Conservation (phyloP, 768 basidiomycete genomes). For the Lentinus brumalis region DNA sequence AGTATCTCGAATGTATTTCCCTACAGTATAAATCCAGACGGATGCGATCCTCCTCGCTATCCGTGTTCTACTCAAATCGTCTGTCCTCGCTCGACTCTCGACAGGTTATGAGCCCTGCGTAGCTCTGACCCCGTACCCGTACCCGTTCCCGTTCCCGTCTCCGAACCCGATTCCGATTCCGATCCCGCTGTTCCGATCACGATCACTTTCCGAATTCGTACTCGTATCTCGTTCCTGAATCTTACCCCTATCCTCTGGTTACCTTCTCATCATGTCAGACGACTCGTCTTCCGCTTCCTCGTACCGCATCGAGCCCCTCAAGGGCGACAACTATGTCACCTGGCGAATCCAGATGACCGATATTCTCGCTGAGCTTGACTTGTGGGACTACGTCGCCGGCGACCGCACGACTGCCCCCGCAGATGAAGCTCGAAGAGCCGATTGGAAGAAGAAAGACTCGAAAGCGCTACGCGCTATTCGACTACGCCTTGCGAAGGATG, state of each 20-base stretch:
- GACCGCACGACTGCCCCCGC: background rate
- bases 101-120: slow-evolving; percentile 18
- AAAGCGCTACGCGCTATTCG: slow-evolving; percentile 36
- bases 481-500: slow-evolving; percentile 29
- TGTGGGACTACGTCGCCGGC: slow-evolving; percentile 1
- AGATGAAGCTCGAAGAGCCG: background rate
- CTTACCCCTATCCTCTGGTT: background rate
- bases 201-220: background rate
- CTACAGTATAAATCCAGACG: too few species aligned
- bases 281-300: background rate
- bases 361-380: slow-evolving; percentile 4
- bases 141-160: too few species aligned
- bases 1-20: too few species aligned
- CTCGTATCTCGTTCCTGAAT: background rate
- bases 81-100: background rate
- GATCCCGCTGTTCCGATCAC: too few species aligned
- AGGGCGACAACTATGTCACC: slow-evolving; percentile 10
- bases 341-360: slow-evolving; percentile 6
- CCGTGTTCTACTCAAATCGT: too few species aligned
- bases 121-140: background rate
- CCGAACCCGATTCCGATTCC: background rate
- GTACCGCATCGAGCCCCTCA: slow-evolving; percentile 9
- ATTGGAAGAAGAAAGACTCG: slow-evolving; percentile 33
- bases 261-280: background rate
- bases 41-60: too few species aligned